These are phyloP conservation scores for Vaccinium myrtillus DNA, from an alignment of 148 eudicot genomes.

Conservation along the genomic window DNA sequence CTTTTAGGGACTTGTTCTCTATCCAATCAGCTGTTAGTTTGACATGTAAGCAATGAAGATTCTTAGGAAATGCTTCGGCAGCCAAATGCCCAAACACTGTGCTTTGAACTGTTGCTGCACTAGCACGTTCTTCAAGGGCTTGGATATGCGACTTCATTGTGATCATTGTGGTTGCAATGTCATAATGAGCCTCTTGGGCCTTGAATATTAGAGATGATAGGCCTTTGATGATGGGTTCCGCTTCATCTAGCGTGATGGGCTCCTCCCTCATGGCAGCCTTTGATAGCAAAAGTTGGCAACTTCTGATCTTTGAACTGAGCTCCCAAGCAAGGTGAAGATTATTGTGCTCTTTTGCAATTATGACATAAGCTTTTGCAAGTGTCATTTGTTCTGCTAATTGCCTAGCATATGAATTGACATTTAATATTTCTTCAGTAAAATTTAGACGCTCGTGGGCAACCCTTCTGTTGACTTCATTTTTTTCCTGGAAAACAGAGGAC, in stretches of 20 bases:
- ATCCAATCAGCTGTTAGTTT: constrained; percentile 64
- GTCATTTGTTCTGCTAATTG: constrained; percentile 77
- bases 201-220: constrained; percentile 56
- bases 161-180: constrained; percentile 75
- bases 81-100: constrained; percentile 64
- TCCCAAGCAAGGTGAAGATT: constrained; percentile 81
- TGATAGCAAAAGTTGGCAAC: constrained; percentile 72
- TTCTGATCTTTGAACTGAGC: constrained; percentile 65
- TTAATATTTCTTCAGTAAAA: constrained; percentile 43
- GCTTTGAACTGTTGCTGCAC: constrained; percentile 66
- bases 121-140: constrained; percentile 78
- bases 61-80: constrained; percentile 62
- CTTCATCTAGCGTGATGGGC: constrained; percentile 53
- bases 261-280: constrained; percentile 77
- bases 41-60: constrained; percentile 58
- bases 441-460: constrained; percentile 35
- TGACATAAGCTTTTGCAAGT: constrained; percentile 76
- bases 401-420: constrained; percentile 57
- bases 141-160: constrained; percentile 82
- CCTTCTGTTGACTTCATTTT: constrained; percentile 19
- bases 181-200: constrained; percentile 79
- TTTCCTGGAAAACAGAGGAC: constrained; percentile 42
- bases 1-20: constrained; percentile 32
- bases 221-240: constrained; percentile 55
- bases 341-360: constrained; percentile 81